A percentile compares a stretch with the other conserved stretches of the same genome.
These are phyloP conservation scores for Mollisia scopiformis DNA, from an alignment of 2,329 filamentous ascomycete genomes.

Conservation along the genomic window DNA sequence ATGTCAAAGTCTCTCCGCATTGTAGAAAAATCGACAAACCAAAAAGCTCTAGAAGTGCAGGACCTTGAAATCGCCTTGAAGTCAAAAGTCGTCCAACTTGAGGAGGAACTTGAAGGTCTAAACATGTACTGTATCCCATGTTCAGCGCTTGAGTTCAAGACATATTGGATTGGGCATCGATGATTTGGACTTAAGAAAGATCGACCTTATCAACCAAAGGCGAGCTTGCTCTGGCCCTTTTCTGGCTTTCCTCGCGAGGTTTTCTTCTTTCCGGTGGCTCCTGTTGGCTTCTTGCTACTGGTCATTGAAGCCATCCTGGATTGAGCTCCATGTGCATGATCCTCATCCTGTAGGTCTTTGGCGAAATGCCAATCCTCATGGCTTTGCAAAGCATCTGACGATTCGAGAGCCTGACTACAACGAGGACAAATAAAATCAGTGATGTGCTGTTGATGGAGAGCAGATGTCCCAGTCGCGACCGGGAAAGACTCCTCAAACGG, in stretches of 20 bases:
- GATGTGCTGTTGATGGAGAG: constrained; percentile 40
- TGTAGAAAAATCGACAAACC: no score
- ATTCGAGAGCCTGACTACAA: constrained; percentile 65
- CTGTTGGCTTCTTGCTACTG: constrained; percentile 35
- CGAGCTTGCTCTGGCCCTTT: constrained; percentile 62
- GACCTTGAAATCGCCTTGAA: no score
- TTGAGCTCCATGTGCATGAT: constrained; percentile 19
- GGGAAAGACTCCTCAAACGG: constrained; percentile 21
- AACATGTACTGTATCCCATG: no score
- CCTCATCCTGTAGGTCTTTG: constrained; percentile 71
- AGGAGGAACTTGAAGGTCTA: no score
- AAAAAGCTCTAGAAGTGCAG: no score
- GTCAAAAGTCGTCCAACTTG: no score
- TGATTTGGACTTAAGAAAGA: no score
- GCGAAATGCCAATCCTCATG: constrained; percentile 97
- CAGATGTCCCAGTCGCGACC: constrained; percentile 26
- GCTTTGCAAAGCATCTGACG: constrained; percentile 64
- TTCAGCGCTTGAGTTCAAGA: no score
- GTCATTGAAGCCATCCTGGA: constrained; percentile 17
- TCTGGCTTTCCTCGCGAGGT: constrained; percentile 40
- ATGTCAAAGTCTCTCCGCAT: constrained; percentile 3
- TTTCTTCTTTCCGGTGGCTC: constrained; percentile 35
- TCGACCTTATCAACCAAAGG: constrained; percentile 49
- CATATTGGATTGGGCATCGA: no score
- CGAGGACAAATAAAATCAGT: constrained; percentile 58